A percentile compares a stretch with the other conserved stretches of the same genome.
These are phyloP conservation scores for Aquilaria agallochum DNA, from an alignment of 441 rosid species.

Conservation along the genomic window DNA sequence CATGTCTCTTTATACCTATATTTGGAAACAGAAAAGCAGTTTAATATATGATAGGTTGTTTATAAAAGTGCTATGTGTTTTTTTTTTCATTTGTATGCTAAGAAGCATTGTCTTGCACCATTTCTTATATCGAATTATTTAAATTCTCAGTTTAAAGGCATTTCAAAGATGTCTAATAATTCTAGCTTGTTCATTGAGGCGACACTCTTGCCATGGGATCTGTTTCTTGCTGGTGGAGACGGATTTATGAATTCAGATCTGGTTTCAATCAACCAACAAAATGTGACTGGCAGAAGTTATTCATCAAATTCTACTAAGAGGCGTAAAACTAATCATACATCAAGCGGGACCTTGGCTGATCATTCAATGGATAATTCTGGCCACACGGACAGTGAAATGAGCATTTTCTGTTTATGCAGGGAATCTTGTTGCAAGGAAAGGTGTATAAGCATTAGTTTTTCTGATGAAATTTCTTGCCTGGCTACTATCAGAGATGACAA, in stretches of 20 bases:
- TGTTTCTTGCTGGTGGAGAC: slow-evolving; percentile 49
- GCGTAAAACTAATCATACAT: slow-evolving; percentile 29
- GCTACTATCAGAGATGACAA: slow-evolving; percentile 42
- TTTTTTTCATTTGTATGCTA: background rate
- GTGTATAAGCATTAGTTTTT: slow-evolving; percentile 21
- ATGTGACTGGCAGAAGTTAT: slow-evolving; percentile 9
- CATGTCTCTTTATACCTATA: slow-evolving; percentile 20
- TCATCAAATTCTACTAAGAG: slow-evolving; percentile 48
- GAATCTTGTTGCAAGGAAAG: slow-evolving; percentile 18
- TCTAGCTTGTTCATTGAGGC: slow-evolving; percentile 63
- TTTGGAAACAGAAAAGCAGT: slow-evolving; percentile 2
- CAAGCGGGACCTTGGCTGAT: slow-evolving; percentile 19
- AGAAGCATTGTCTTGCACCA: background rate
- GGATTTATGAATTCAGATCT: slow-evolving; percentile 24
- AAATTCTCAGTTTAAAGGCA: slow-evolving; percentile 42
- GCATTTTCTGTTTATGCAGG: slow-evolving; percentile 10
- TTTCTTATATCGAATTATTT: slow-evolving; percentile 10
- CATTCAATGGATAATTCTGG: slow-evolving; percentile 14
- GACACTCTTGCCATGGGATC: slow-evolving; percentile 68
- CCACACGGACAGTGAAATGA: slow-evolving; percentile 9
- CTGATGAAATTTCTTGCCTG: slow-evolving; percentile 46
- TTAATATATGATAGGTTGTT: slow-evolving; percentile 2
- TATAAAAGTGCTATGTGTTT: background rate
- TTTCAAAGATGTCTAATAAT: slow-evolving; percentile 31
- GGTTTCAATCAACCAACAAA: slow-evolving; percentile 16